Percentiles rank a stretch among this genome's conserved stretches.
Evolutionary conservation across 2,329 filamentous ascomycete species (phyloP).

Genomic region (Pseudopyricularia javanii): DNA sequence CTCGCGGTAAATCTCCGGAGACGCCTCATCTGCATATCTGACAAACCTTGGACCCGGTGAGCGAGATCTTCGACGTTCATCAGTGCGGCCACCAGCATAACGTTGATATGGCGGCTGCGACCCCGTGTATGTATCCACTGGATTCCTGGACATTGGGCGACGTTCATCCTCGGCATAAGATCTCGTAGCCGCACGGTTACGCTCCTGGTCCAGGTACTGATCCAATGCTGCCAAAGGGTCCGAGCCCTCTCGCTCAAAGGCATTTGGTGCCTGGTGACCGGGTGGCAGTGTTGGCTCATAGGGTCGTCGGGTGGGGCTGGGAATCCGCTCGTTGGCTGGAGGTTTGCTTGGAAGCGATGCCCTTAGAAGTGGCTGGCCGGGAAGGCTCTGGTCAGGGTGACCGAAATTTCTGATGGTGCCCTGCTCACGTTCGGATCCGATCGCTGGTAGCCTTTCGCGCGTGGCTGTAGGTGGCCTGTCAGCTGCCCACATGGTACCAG

Average conservation of each 20-base stretch:
- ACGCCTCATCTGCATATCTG: slow-evolving; percentile 12
- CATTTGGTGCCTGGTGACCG: slow-evolving; percentile 3
- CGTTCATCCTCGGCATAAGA: slow-evolving; percentile 6
- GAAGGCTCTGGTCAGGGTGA: not conserved
- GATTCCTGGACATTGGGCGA: slow-evolving; percentile 3
- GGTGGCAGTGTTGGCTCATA: not conserved
- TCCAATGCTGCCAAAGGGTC: slow-evolving; percentile 13
- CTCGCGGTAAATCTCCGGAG: slow-evolving; percentile 16
- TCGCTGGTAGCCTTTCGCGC: not conserved
- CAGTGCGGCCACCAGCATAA: slow-evolving; percentile 3
- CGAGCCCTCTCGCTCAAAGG: slow-evolving; percentile 6
- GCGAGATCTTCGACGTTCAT: slow-evolving; percentile 17
- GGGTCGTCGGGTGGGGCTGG: not conserved
- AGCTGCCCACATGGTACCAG: slow-evolving; percentile 19
- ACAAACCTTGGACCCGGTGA: slow-evolving; percentile 17
- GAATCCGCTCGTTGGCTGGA: not conserved
- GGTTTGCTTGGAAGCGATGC: not conserved
- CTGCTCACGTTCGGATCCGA: not conserved
- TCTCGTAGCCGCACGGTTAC: slow-evolving; percentile 1
- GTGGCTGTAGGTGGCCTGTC: slow-evolving; percentile 12
- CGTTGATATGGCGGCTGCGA: not conserved
- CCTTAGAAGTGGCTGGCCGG: not conserved
- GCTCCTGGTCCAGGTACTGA: slow-evolving; percentile 10
- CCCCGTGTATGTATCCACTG: not conserved
- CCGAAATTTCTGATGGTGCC: not conserved